These are phyloP conservation scores for Ophiostoma sp. DNA, from an alignment of 2,329 filamentous ascomycete species.

Conservation along the genomic window DNA sequence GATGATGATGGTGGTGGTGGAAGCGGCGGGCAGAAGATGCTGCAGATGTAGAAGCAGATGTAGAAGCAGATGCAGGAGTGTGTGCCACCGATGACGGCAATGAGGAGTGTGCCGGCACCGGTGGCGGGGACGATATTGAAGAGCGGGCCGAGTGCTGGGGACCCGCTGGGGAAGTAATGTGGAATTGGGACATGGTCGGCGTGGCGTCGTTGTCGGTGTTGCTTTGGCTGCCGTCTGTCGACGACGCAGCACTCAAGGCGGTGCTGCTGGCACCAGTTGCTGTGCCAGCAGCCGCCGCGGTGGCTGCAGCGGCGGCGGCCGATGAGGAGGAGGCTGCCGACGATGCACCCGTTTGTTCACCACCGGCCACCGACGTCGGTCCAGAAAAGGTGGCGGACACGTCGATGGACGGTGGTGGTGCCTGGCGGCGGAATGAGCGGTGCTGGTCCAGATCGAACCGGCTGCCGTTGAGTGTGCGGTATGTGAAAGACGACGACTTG, in stretches of 20 bases:
- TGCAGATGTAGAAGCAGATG: background rate
- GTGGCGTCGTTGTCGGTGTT: slow-evolving; percentile 52
- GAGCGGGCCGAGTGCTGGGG: slow-evolving; percentile 32
- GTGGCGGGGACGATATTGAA: slow-evolving; percentile 21
- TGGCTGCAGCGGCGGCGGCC: background rate
- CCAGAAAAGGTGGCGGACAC: slow-evolving; percentile 61
- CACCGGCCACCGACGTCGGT: slow-evolving; percentile 36
- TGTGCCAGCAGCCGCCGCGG: background rate
- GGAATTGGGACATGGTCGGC: slow-evolving; percentile 60
- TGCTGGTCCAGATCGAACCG: slow-evolving; percentile 55
- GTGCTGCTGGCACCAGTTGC: background rate
- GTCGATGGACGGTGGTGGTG: slow-evolving; percentile 81
- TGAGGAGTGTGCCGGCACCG: slow-evolving; percentile 2
- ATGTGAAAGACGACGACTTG: slow-evolving; percentile 56
- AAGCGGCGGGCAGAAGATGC: slow-evolving; percentile 21
- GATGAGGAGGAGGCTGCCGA: background rate
- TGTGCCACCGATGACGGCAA: slow-evolving; percentile 1
- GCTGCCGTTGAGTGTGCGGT: slow-evolving; percentile 38
- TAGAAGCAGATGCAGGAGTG: background rate
- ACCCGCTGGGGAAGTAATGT: slow-evolving; percentile 68
- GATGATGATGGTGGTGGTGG: slow-evolving; percentile 34
- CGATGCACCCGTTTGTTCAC: background rate
- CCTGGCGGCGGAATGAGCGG: slow-evolving; percentile 65
- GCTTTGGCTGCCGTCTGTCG: slow-evolving; percentile 16
- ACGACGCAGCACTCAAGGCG: background rate